These are phyloP conservation scores for Paramecium sexaurelia DNA, from an alignment of 73 alveolate genomes.

Conservation along the genomic window DNA sequence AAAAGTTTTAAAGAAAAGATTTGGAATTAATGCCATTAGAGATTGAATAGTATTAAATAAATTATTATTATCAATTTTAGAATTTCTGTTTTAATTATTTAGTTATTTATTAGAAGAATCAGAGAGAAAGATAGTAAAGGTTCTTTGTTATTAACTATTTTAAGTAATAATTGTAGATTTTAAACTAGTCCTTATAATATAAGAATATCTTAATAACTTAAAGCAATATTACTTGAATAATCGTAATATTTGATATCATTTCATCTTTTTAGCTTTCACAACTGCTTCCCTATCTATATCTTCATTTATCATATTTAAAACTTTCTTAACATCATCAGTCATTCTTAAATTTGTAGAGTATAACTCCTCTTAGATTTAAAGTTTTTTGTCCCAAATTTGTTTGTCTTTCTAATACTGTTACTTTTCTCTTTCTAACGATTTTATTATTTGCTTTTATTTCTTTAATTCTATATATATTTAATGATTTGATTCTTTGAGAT, in stretches of 20 bases:
- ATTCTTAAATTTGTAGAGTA: not conserved
- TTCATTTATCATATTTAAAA: conserved; percentile 22
- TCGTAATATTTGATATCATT: not conserved
- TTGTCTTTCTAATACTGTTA: not conserved
- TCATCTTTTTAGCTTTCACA: conserved; percentile 15
- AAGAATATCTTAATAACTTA: not conserved
- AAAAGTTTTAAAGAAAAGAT: not conserved
- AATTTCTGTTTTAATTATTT: not conserved
- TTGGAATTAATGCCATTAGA: conserved; percentile 11
- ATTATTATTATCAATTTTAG: not conserved
- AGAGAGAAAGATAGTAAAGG: too few relatives aligned
- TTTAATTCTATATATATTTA: conserved; percentile 1
- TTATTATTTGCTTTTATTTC: conserved; percentile 11
- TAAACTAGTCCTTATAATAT: not conserved
- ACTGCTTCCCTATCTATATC: conserved; percentile 33
- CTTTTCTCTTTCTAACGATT: not conserved
- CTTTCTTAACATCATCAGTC: conserved; percentile 26
- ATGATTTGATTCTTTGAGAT: conserved; percentile 22
- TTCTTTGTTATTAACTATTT: too few relatives aligned
- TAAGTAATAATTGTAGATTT: not conserved
- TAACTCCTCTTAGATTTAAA: not conserved
- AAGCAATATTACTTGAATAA: not conserved
- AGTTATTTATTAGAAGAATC: too few relatives aligned
- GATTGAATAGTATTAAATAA: not conserved
- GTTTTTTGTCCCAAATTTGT: not conserved